These are phyloP conservation scores for Naganishia vishniacii DNA, from an alignment of 768 basidiomycete species.

Conservation along the genomic window DNA sequence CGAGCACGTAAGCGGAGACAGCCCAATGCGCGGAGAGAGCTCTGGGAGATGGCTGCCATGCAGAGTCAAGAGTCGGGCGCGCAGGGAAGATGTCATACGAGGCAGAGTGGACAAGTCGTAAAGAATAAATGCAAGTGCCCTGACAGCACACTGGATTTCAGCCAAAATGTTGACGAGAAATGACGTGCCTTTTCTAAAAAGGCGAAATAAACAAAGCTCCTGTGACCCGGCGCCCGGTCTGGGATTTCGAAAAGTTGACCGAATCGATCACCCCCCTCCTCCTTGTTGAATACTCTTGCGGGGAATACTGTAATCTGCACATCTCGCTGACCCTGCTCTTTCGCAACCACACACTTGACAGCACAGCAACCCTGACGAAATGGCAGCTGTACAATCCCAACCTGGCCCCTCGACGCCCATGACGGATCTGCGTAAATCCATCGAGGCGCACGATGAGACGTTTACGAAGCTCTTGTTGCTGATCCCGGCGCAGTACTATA, in stretches of 20 bases:
- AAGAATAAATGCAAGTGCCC: too few species aligned
- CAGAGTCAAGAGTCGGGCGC: not conserved
- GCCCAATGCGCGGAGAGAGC: slow-evolving; percentile 14
- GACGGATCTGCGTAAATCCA: slow-evolving; percentile 42
- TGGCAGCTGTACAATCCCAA: slow-evolving; percentile 15
- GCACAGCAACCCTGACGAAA: not conserved
- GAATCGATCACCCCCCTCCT: slow-evolving; percentile 6
- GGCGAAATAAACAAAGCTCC: not conserved
- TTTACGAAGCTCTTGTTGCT: slow-evolving; percentile 77
- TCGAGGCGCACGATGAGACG: slow-evolving; percentile 76
- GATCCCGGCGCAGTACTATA: slow-evolving; percentile 85
- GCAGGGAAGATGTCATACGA: not conserved
- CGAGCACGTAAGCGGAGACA: slow-evolving; percentile 9
- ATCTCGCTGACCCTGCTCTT: too few species aligned
- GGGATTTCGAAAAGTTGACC: slow-evolving; percentile 14
- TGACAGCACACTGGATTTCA: too few species aligned
- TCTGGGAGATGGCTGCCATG: slow-evolving; percentile 12
- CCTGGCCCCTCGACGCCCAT: not conserved
- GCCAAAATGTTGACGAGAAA: not conserved
- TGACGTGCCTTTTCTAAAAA: too few species aligned
- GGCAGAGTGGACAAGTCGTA: too few species aligned
- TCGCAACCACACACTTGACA: not conserved
- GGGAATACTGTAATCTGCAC: too few species aligned
- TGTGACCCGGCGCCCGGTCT: not conserved
- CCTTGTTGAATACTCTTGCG: not conserved